A percentile compares a stretch with the other conserved stretches of the same genome.
phyloP scores from a whole-genome alignment of 768 basidiomycete species.

The Leccinum boreale region DNA sequence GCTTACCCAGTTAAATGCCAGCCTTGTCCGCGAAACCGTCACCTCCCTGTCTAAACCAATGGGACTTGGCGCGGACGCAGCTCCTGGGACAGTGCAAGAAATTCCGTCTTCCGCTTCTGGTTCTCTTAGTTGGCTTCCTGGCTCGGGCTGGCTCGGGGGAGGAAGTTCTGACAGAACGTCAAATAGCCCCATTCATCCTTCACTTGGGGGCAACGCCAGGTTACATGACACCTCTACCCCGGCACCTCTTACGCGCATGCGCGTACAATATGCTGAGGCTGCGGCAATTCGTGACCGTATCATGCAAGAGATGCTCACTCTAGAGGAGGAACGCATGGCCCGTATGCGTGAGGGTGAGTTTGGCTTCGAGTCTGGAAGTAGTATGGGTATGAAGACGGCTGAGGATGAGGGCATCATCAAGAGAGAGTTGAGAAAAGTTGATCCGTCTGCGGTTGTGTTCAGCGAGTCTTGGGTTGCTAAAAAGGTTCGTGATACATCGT shows the following conservation, averaged over 20 bases:
- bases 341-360: conserved; percentile 83
- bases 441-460: conserved; percentile 94
- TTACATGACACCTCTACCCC: conserved; percentile 27
- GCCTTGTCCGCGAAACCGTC: conserved; percentile 55
- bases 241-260: conserved; percentile 51
- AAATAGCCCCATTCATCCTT: conserved; percentile 30
- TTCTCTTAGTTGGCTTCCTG: conserved; percentile 50
- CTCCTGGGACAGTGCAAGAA: conserved; percentile 10
- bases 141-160: conserved; percentile 48
- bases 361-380: conserved; percentile 47
- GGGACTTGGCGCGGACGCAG: conserved; percentile 1
- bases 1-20: conserved; percentile 94
- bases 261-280: conserved; percentile 78
- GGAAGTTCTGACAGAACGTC: conserved; percentile 20
- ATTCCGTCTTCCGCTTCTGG: conserved; percentile 19
- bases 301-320: conserved; percentile 96
- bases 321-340: conserved; percentile 96
- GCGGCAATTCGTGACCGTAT: conserved; percentile 90
- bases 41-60: conserved; percentile 20
- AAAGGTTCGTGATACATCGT: conserved; percentile 53
- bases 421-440: conserved; percentile 88
- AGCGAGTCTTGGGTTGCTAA: conserved; percentile 94
- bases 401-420: conserved; percentile 95
- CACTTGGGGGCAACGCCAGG: conserved; percentile 24
- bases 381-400: conserved; percentile 53